These are phyloP conservation scores for Neurospora sp. DNA, from an alignment of 495 filamentous ascomycete species.

Conservation along the genomic window DNA sequence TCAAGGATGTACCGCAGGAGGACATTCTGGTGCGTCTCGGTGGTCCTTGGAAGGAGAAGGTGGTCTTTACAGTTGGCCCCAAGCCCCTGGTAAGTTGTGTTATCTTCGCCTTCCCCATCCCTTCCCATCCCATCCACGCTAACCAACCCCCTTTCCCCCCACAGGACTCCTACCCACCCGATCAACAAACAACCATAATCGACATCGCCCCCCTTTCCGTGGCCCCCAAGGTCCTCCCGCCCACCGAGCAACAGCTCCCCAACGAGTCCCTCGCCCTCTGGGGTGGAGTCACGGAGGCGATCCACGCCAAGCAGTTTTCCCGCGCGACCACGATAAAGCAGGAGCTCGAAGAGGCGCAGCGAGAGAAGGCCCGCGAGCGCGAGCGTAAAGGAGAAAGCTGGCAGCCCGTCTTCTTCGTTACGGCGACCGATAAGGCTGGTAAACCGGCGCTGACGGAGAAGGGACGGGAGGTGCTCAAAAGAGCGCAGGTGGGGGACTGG, in stretches of 20 bases:
- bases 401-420: slow-evolving; percentile 85
- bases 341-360: slow-evolving; percentile 84
- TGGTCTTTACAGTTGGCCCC: slow-evolving; percentile 41
- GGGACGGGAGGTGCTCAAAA: slow-evolving; percentile 57
- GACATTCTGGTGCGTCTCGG: slow-evolving; percentile 76
- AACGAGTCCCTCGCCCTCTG: slow-evolving; percentile 90
- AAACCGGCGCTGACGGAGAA: slow-evolving; percentile 73
- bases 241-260: slow-evolving; percentile 62
- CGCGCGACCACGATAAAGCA: slow-evolving; percentile 80
- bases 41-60: slow-evolving; percentile 65
- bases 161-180: slow-evolving; percentile 33
- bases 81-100: slow-evolving; percentile 38
- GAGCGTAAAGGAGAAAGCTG: slow-evolving; percentile 56
- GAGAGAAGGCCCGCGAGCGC: slow-evolving; percentile 71
- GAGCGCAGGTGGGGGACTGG: slow-evolving; percentile 54
- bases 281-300: slow-evolving; percentile 79
- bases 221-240: slow-evolving; percentile 66
- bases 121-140: background rate
- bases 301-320: slow-evolving; percentile 68
- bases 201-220: slow-evolving; percentile 75
- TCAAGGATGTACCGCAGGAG: slow-evolving; percentile 76
- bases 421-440: slow-evolving; percentile 59
- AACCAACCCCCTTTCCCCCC: background rate
- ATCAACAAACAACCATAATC: slow-evolving; percentile 64
- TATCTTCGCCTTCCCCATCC: background rate